Base-by-base conservation (phyloP, 192 early-diverging fungal genomes). In the Ambispora gerdemannii region DNA sequence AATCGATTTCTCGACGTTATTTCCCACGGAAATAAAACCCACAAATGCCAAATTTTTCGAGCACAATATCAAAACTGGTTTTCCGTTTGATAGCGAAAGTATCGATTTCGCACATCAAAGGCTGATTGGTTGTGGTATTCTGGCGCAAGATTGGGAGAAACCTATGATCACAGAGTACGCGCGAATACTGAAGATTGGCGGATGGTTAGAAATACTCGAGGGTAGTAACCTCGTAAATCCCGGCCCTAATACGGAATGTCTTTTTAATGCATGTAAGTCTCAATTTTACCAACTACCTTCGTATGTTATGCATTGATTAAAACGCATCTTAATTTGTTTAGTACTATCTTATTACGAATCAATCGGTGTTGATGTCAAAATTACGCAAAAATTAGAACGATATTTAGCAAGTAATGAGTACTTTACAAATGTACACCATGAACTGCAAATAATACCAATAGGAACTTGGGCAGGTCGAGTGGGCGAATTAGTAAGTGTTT, bases 151-250 rank as follows among this genome's bases (percentile, higher is more conserved):
- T 43, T 43, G 38, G 38, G 38, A 43, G 15, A 6, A 15, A 10
- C 7, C 15, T 0, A 36, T 79, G 24, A 58, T 79, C 20, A 63
- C 73, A 63, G 78, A 79, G 49, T 76, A 74, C 25, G 34, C 64
- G 0, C 78, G 78, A 30, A 74, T 79, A 55, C 47, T 76, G 19
- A 73, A 74, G 36, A 72, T 75, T 32, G 78, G 78, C 49, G 78
- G 78, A 4, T 79, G 78, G 78, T 59, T 79, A 24, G 78, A 79
- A 64, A 63, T 73, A 7, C 35, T 75, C 27, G 72, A 79, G 30
- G 38, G 38, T 15, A 10, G 15, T 43, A 10, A 10, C 6, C 38
- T 43, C 15, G 38, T 43, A 10, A 43, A 43, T 43, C 38, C 38
- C 15, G 38, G 38, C 6, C 38, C 38, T 10, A 43, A 10, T 10